These are phyloP conservation scores for Citrus maxima DNA, from an alignment of 345 rosid species.

Conservation along the genomic window DNA sequence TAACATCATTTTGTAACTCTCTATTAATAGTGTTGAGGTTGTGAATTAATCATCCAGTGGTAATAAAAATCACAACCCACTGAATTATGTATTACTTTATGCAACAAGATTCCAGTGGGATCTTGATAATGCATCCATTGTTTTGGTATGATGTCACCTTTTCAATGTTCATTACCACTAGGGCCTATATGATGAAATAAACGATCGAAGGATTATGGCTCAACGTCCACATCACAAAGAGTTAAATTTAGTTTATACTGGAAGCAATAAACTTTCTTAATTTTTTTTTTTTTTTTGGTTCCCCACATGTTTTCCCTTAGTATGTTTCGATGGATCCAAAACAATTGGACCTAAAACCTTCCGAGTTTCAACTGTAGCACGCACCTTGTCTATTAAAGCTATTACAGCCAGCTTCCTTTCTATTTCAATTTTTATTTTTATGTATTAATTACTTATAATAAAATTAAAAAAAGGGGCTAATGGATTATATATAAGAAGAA, in stretches of 20 bases:
- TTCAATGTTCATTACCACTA: slow-evolving; percentile 4
- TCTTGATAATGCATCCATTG: slow-evolving; percentile 3
- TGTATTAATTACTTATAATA: neutral
- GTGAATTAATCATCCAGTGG: no score
- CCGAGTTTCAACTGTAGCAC: slow-evolving; percentile 30
- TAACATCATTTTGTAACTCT: no score
- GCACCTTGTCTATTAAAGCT: slow-evolving; percentile 49
- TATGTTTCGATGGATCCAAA: slow-evolving; percentile 27
- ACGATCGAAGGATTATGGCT: slow-evolving; percentile 4
- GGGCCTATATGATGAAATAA: slow-evolving; percentile 9
- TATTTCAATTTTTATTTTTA: slow-evolving; percentile 17
- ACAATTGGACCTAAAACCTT: slow-evolving; percentile 23
- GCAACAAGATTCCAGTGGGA: neutral
- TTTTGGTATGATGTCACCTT: slow-evolving; percentile 22
- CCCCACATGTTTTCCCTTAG: slow-evolving; percentile 23
- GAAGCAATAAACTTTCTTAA: slow-evolving; percentile 18
- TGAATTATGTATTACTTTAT: no score
- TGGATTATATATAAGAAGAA: neutral
- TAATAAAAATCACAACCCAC: no score
- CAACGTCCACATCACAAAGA: slow-evolving; percentile 18
- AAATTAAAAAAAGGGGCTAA: neutral
- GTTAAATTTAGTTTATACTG: slow-evolving; percentile 18
- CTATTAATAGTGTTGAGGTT: no score
- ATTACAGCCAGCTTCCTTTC: slow-evolving; percentile 34
- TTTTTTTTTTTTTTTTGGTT: neutral